Evolutionary conservation across 2,329 filamentous ascomycete genomes (phyloP).

Genomic region (Chaetomiaceae sp.): DNA sequence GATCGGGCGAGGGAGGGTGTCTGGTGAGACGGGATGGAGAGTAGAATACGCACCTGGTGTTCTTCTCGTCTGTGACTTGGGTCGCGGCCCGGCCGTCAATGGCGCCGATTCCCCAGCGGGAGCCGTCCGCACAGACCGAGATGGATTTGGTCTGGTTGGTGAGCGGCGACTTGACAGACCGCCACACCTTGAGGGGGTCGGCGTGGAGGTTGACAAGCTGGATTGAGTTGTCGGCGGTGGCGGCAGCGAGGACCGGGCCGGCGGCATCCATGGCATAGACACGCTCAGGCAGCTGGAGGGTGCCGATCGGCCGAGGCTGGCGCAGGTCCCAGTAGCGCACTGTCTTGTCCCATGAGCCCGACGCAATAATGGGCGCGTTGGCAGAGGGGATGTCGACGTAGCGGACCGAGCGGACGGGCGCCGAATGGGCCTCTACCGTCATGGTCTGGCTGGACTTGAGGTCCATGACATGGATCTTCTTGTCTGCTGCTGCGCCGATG

Average conservation of each 20-base stretch:
- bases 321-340: conserved; percentile 55
- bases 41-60: conserved; percentile 22
- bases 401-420: conserved; percentile 31
- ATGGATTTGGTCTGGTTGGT: conserved; percentile 29
- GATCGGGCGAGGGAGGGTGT: too few species aligned
- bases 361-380: conserved; percentile 27
- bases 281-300: conserved; percentile 45
- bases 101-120: conserved; percentile 28
- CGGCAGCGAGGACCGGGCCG: conserved; percentile 28
- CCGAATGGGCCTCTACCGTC: conserved; percentile 29
- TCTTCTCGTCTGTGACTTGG: conserved; percentile 21
- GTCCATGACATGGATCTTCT: conserved; percentile 30
- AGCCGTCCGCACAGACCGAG: conserved; percentile 27
- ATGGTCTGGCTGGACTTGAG: conserved; percentile 27
- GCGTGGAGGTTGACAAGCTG: conserved; percentile 31
- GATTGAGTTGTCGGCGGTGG: conserved; percentile 30
- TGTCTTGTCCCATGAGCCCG: conserved; percentile 51
- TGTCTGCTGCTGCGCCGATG: conserved; percentile 32
- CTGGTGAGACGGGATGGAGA: background rate
- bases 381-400: conserved; percentile 29
- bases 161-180: conserved; percentile 25
- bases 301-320: conserved; percentile 39
- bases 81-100: conserved; percentile 31
- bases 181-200: conserved; percentile 22
- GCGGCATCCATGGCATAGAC: conserved; percentile 37